Base-by-base conservation (phyloP, 352 stramenopile genomes). In the Phytophthora pinifolia region DNA sequence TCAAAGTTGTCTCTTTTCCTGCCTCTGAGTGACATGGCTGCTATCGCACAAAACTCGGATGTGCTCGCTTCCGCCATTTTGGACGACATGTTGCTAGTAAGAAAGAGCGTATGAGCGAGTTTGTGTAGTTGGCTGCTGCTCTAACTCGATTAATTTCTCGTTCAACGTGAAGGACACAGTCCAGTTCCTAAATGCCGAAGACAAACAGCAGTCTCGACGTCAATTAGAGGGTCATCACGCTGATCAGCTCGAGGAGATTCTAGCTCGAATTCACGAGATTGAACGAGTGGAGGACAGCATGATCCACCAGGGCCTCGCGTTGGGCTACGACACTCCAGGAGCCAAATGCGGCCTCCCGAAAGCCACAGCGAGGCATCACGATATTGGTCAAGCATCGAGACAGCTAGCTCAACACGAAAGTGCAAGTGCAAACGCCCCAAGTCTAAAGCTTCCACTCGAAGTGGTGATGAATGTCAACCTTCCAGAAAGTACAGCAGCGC, bases 81-180 rank as follows among this genome's bases (percentile, higher is more conserved):
- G 44, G 77, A 89, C 37, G 79, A 89, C 18, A 51, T 89, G 0
- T 58, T 89, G 12, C 56, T 87, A 43, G 79, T 89, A 61, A 47
- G 65, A 48, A 1, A 50, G 5, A 17, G 7, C 25, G n/a, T 4
- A 6, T 12, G 9, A 14, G 25, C 8, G 14, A 20, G 22, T 17
- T 20, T 15, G 15, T 12, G 5, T 42, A 35, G 25, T 29, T 29
- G 25, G 25, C 42, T 20, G 29, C n/a, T 22, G 13, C 14, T 54
- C 50, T 44, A 41, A 59, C 36, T 37, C 36, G 30, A 46, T 48
- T 1, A 37, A 18, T 38, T 14, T 38, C 1, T 43, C 46, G 5
- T 50, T 38, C 36, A 9, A 44, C 18, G 2, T 64, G 4, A 17
- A 89, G 79, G 76, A 89, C 36, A 89, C 71, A 8, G 68, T 75